Evolutionary conservation across 1,284 basidiomycete genomes (phyloP).

Genomic region (Fomes fomentarius): DNA sequence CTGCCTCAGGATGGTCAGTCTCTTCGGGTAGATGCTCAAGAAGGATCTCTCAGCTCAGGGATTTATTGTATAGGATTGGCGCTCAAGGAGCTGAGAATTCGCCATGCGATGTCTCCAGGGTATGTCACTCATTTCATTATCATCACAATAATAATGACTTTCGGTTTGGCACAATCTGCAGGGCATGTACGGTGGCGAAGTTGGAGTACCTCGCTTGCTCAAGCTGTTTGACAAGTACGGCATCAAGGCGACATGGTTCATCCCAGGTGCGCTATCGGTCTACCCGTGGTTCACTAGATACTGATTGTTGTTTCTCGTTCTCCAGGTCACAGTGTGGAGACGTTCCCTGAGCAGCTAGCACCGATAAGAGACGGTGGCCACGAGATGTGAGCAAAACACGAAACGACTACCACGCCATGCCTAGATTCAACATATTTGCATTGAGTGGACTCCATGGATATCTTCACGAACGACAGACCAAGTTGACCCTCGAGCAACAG

Average conservation of each 20-base stretch:
- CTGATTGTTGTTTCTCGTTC: not conserved
- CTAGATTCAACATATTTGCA: too few species aligned
- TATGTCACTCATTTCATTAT: constrained; percentile 30
- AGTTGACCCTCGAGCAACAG: constrained; percentile 70
- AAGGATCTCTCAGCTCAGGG: not conserved
- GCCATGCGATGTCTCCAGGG: constrained; percentile 65
- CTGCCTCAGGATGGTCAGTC: constrained; percentile 36
- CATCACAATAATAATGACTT: not conserved
- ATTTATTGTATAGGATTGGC: constrained; percentile 50
- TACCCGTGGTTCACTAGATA: not conserved
- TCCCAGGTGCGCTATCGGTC: constrained; percentile 50
- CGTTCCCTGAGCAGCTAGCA: constrained; percentile 68
- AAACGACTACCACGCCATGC: too few species aligned
- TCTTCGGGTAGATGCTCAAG: too few species aligned
- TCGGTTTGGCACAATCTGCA: constrained; percentile 20
- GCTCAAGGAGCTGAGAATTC: constrained; percentile 74
- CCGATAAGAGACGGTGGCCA: constrained; percentile 71
- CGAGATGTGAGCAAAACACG: constrained; percentile 58
- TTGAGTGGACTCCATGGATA: constrained; percentile 72
- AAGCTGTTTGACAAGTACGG: constrained; percentile 75
- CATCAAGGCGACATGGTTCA: constrained; percentile 75
- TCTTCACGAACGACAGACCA: constrained; percentile 73
- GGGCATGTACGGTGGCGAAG: constrained; percentile 78
- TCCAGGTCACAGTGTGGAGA: constrained; percentile 74
- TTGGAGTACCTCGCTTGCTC: constrained; percentile 67